Base-by-base conservation (phyloP, 805 yeast genomes). In the Cyberlindnera maritima region DNA sequence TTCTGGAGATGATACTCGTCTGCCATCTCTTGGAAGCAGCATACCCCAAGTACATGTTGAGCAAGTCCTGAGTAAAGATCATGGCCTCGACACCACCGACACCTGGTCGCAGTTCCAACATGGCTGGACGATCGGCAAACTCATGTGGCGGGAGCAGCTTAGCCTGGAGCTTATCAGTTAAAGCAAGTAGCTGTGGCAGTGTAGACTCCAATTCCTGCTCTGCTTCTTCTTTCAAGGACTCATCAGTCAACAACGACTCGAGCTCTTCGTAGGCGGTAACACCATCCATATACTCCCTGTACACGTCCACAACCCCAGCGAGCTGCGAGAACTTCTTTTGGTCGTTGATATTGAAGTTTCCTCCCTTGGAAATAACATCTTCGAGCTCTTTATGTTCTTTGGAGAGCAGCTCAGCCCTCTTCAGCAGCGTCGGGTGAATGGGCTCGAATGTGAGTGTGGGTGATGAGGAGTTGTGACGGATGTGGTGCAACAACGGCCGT, bases 71-170 rank as follows among this genome's bases (percentile, higher is more conserved):
- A 0, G 98, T 80, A 65, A 94, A 94, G 13, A 94, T 76, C 62
- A 83, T 82, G 0, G 99, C 97, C 61, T 94, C 99, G 6, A 83
- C 79, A 3, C 99, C 99, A 14, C 99, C 99, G 2, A 92, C 89
- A 8, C 99, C 99, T 0, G 98, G 97, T 47, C 97, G 74, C 13
- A 94, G 67, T 63, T 94, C 99, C 17, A 94, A 54, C 2, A 94
- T 70, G 39, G 96, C 84, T 0, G 94, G 81, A 51, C 79, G 80
- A 39, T 87, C 94, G 3, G 83, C 77, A 63, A 85, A 87, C 38
- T 81, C 83, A 54, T 85, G 83, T 3, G 87, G 80, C 2, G 97
- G 97, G 19, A 92, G 66, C 5, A 94, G 69, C 36, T 75, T 72
- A 6, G 74, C 59, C 49, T 83, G 80, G n/a, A 88, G 66, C 28